Conservation (phyloP, 202 grass and related monocot species). For the Thinopyrum obtusiflorum region DNA sequence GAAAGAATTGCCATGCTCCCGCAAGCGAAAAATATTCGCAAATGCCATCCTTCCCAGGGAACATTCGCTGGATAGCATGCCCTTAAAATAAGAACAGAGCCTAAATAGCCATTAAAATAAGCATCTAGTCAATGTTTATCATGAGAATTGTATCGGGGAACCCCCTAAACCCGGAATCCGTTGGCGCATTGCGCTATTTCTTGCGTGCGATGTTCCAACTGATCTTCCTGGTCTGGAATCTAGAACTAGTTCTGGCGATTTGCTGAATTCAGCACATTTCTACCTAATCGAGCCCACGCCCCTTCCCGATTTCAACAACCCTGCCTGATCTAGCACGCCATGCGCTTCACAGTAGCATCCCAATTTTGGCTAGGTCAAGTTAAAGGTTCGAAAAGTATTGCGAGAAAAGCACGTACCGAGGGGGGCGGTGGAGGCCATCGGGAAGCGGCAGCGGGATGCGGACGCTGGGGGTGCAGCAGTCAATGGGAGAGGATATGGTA, state of each 20-base stretch:
- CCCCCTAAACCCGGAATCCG: not conserved
- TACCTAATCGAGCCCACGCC: not conserved
- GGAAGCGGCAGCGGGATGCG: slow-evolving; percentile 4
- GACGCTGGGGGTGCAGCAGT: not conserved
- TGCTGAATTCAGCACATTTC: not conserved
- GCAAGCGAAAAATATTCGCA: too few species aligned
- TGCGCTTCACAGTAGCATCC: not conserved
- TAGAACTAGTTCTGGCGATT: not conserved
- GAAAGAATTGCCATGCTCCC: too few species aligned
- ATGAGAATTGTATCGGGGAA: not conserved
- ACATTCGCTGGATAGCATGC: too few species aligned
- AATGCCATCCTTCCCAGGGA: too few species aligned
- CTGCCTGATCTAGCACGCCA: not conserved
- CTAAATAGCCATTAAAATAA: not conserved
- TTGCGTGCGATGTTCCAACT: not conserved
- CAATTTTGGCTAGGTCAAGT: not conserved
- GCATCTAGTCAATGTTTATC: not conserved
- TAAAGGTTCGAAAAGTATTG: not conserved
- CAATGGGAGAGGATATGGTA: slow-evolving; percentile 12
- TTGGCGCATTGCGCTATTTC: not conserved
- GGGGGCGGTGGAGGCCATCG: slow-evolving; percentile 19
- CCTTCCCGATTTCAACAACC: not conserved
- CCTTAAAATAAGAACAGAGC: not conserved
- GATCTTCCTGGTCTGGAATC: not conserved
- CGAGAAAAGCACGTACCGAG: slow-evolving; percentile 10